These are phyloP conservation scores for Pythium coloratum DNA, from an alignment of 352 stramenopile genomes.

Conservation along the genomic window DNA sequence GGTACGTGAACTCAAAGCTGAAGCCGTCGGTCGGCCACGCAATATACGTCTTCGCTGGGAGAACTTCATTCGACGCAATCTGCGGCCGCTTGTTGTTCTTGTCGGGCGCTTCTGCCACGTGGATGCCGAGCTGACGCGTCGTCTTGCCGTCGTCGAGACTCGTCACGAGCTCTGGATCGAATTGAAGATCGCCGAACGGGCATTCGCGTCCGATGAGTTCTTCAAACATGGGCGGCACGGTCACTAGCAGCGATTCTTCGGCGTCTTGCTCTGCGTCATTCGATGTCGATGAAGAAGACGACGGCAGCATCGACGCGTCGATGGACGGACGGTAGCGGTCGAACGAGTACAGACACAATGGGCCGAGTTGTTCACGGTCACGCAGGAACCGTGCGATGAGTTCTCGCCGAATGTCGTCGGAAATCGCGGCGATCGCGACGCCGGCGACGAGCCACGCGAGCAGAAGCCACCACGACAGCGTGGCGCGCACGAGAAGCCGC, in stretches of 20 bases:
- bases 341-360: slow-evolving; percentile 48
- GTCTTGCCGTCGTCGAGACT: slow-evolving; percentile 33
- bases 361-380: slow-evolving; percentile 7
- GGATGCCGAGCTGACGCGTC: slow-evolving; percentile 47
- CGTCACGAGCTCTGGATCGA: slow-evolving; percentile 47
- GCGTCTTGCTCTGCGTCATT: not conserved
- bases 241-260: slow-evolving; percentile 10
- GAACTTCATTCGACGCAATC: slow-evolving; percentile 49
- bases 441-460: not conserved
- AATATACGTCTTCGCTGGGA: slow-evolving; percentile 57
- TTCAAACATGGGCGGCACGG: slow-evolving; percentile 26
- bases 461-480: not conserved
- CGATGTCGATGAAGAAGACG: not conserved
- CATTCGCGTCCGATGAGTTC: slow-evolving; percentile 33
- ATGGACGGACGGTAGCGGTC: slow-evolving; percentile 20
- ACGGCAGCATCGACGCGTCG: slow-evolving; percentile 2
- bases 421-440: not conserved
- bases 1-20: slow-evolving; percentile 72
- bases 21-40: slow-evolving; percentile 28
- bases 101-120: slow-evolving; percentile 30
- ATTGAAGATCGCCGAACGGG: slow-evolving; percentile 65
- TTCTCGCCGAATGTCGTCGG: not conserved
- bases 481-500: not conserved
- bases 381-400: slow-evolving; percentile 28
- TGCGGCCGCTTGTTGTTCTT: slow-evolving; percentile 43